Percentiles rank a stretch among this genome's conserved stretches.
Evolutionary conservation across 208 protist species (phyloP).

Genomic region (Zelonia costaricensis): DNA sequence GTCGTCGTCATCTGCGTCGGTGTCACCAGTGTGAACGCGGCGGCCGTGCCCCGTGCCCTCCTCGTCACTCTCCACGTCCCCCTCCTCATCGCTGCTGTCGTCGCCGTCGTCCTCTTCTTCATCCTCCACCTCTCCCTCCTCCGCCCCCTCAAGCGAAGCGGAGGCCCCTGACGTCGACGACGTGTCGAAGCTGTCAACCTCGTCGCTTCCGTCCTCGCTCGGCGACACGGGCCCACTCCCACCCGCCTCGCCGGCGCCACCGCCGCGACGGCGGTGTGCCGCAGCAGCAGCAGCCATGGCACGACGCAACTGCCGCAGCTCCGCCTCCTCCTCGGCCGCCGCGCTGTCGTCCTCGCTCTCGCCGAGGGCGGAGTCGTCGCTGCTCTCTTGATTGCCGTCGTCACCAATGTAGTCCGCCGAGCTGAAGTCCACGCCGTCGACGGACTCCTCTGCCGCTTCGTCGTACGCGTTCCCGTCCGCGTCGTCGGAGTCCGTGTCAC

Average conservation of each 20-base stretch:
- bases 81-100: slow-evolving; percentile 5
- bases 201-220: slow-evolving; percentile 5
- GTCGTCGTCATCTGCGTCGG: slow-evolving; percentile 42
- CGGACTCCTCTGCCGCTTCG: slow-evolving; percentile 8
- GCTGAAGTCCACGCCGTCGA: slow-evolving; percentile 20
- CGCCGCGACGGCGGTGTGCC: not conserved
- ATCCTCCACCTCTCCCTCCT: not conserved
- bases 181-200: too few species aligned
- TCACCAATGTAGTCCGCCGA: slow-evolving; percentile 47
- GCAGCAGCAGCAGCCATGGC: slow-evolving; percentile 21
- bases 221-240: too few species aligned
- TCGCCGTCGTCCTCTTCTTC: too few species aligned
- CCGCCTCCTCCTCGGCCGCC: slow-evolving; percentile 24
- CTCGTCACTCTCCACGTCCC: slow-evolving; percentile 23
- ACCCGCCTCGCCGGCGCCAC: not conserved
- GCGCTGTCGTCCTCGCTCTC: slow-evolving; percentile 26
- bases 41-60: slow-evolving; percentile 1
- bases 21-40: slow-evolving; percentile 8
- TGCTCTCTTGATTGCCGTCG: slow-evolving; percentile 63
- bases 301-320: slow-evolving; percentile 24
- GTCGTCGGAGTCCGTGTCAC: not conserved
- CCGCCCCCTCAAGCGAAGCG: not conserved
- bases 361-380: slow-evolving; percentile 36
- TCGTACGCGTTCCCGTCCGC: not conserved
- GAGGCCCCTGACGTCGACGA: too few species aligned